These are phyloP conservation scores for Aureobasidium leucospermi DNA, from an alignment of 2,329 filamentous ascomycete species.

Conservation along the genomic window DNA sequence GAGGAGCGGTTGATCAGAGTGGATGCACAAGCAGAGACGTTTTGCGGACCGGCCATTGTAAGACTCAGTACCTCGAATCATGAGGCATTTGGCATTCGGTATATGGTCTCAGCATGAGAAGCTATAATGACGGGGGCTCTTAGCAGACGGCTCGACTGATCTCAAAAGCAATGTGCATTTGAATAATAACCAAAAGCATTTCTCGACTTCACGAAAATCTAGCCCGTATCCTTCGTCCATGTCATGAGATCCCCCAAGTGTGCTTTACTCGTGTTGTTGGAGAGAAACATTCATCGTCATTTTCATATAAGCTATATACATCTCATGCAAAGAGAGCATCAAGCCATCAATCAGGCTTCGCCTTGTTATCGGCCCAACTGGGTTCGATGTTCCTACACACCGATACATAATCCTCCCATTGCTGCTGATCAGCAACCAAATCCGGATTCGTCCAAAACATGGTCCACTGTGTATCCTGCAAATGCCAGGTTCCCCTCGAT, in stretches of 20 bases:
- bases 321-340: background rate
- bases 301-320: background rate
- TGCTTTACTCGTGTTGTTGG: too few relatives aligned
- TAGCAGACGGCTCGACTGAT: background rate
- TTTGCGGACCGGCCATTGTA: too few relatives aligned
- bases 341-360: constrained; percentile 15
- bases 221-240: background rate
- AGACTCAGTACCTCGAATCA: too few relatives aligned
- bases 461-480: constrained; percentile 79
- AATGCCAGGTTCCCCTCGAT: constrained; percentile 72
- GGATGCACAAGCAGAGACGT: too few relatives aligned
- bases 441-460: constrained; percentile 95
- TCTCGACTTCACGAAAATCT: background rate
- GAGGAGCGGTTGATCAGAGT: too few relatives aligned
- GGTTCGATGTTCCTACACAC: constrained; percentile 42
- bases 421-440: constrained; percentile 38
- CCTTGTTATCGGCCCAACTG: constrained; percentile 41
- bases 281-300: background rate
- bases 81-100: too few relatives aligned
- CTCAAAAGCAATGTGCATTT: background rate
- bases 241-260: too few relatives aligned
- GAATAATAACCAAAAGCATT: background rate
- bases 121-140: background rate
- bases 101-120: background rate
- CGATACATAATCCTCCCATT: constrained; percentile 43